phyloP scores from a whole-genome alignment of 139 green algal species.

The Tetradesmus lagerheimii region DNA sequence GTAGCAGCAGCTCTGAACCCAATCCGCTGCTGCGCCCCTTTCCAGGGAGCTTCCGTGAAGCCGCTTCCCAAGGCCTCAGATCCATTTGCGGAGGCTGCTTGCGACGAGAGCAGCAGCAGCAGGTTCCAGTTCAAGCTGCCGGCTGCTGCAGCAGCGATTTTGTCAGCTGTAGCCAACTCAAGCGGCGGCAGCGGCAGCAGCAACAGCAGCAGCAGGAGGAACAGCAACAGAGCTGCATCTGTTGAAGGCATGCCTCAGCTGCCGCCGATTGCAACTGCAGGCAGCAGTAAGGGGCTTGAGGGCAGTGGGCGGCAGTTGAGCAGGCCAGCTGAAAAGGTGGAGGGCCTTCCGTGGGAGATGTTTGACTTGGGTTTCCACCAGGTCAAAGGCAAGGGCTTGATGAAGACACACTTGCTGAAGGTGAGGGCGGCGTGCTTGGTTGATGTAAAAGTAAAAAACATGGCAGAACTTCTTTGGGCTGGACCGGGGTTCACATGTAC shows the following conservation, averaged over 20 bases:
- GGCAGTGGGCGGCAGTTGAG: background rate
- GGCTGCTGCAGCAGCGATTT: background rate
- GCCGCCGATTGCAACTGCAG: no score
- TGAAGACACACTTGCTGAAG: slow-evolving; percentile 52
- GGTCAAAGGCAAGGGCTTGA: slow-evolving; percentile 63
- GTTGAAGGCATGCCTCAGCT: no score
- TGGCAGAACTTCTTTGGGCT: no score
- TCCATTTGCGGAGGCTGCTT: background rate
- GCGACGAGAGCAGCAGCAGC: background rate
- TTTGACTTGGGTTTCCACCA: background rate
- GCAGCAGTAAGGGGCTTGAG: no score
- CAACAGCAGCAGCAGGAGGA: background rate
- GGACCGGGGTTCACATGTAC: no score
- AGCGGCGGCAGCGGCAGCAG: background rate
- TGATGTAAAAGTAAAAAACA: no score
- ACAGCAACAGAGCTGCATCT: background rate
- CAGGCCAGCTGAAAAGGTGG: background rate
- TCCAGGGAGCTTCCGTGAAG: background rate
- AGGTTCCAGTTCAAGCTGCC: background rate
- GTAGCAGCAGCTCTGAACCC: background rate
- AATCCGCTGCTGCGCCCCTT: background rate
- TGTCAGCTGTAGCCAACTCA: background rate
- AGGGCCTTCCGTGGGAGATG: background rate
- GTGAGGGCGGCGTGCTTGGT: background rate
- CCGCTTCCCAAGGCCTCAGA: background rate